A percentile compares a stretch with the other conserved stretches of the same genome.
Conservation (phyloP, 768 basidiomycete genomes). For the Cystofilobasidium macerans region DNA sequence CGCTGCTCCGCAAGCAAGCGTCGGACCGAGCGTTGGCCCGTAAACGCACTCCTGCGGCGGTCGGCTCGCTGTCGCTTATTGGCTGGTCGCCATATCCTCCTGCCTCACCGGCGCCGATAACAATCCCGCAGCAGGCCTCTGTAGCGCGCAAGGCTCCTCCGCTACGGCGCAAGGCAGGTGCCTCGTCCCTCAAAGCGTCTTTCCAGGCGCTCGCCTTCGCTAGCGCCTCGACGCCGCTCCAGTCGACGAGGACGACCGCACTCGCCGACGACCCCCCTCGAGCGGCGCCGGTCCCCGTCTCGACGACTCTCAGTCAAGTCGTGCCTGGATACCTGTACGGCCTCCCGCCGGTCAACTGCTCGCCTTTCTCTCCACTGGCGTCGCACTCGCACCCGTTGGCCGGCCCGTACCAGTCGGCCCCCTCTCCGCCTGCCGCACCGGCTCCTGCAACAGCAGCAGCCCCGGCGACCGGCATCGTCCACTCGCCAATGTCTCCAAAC, state of each 20-base stretch:
- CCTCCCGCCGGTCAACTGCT: no score
- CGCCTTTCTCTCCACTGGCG: no score
- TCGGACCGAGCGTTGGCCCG: not conserved
- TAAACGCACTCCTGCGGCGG: not conserved
- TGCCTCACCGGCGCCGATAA: not conserved
- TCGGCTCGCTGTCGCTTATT: not conserved
- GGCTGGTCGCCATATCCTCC: not conserved
- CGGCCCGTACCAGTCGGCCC: no score
- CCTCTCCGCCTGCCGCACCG: no score
- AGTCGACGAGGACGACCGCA: not conserved
- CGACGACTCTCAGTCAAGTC: no score
- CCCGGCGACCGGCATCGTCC: no score
- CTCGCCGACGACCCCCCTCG: not conserved
- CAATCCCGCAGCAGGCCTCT: not conserved
- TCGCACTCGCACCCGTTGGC: no score
- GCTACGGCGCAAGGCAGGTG: not conserved
- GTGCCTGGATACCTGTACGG: no score
- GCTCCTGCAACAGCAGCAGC: no score
- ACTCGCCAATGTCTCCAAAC: no score
- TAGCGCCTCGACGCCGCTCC: no score
- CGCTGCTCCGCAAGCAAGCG: slow-evolving; percentile 1
- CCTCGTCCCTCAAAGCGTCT: not conserved
- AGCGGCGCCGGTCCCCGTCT: not conserved
- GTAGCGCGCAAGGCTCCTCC: not conserved
- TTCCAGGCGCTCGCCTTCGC: not conserved